Evolutionary conservation across 2,329 filamentous ascomycete species (phyloP).

Genomic region (Shiraia sp.): DNA sequence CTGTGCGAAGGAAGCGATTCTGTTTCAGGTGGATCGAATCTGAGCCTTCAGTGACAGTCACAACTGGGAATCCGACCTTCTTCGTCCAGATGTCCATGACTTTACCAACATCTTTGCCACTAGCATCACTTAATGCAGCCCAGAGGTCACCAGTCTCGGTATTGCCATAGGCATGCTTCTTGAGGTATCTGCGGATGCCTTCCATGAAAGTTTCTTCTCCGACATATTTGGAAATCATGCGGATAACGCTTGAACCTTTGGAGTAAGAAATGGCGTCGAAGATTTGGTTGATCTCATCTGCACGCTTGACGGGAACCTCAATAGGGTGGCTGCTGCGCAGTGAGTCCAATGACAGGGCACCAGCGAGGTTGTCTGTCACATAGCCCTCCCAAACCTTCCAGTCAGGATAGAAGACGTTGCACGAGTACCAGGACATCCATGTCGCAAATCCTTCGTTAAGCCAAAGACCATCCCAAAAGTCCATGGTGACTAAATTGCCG

Average conservation of each 20-base stretch:
- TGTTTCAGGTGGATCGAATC: constrained; percentile 86
- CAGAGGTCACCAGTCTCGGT: constrained; percentile 90
- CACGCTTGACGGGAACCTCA: constrained; percentile 92
- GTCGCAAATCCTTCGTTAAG: constrained; percentile 92
- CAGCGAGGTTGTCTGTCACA: constrained; percentile 88
- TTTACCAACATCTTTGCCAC: constrained; percentile 85
- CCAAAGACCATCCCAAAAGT: constrained; percentile 98
- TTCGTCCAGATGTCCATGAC: constrained; percentile 98
- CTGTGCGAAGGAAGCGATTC: constrained; percentile 91
- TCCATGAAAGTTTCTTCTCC: constrained; percentile 93
- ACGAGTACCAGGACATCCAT: constrained; percentile 93
- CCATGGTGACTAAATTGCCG: constrained; percentile 95
- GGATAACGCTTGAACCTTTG: constrained; percentile 92
- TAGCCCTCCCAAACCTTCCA: constrained; percentile 99
- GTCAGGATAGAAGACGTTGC: constrained; percentile 93
- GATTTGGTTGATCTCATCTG: constrained; percentile 96
- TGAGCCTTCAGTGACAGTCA: constrained; percentile 77
- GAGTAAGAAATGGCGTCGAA: constrained; percentile 98
- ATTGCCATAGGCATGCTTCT: constrained; percentile 96
- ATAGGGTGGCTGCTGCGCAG: constrained; percentile 94
- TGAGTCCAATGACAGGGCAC: constrained; percentile 84
- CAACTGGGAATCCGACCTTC: constrained; percentile 89
- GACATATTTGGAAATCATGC: constrained; percentile 95
- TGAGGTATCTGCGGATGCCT: constrained; percentile 86
- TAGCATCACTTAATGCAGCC: constrained; percentile 83